Percentiles rank a stretch among this genome's conserved stretches.
These are phyloP conservation scores for Neofusicoccum umdonicola DNA, from an alignment of 2,329 filamentous ascomycete species.

Conservation along the genomic window DNA sequence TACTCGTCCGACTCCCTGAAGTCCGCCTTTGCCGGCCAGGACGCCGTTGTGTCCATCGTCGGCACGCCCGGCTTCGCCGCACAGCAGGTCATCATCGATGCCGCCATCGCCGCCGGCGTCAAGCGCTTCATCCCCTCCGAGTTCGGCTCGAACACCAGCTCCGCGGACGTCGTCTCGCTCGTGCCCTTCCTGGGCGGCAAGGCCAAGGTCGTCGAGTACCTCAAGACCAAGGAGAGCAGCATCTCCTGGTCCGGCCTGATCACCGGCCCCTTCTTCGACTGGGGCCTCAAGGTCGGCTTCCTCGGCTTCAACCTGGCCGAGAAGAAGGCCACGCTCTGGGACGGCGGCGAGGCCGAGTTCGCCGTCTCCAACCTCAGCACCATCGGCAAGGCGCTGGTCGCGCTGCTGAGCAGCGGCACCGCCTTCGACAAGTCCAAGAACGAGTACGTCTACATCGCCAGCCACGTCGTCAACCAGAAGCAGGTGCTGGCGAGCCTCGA, in stretches of 20 bases:
- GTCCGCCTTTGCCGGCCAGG: constrained; percentile 53
- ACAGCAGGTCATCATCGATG: constrained; percentile 56
- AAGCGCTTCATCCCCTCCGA: constrained; percentile 63
- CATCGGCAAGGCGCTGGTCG: constrained; percentile 53
- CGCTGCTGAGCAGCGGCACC: constrained; percentile 45
- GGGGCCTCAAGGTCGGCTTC: constrained; percentile 51
- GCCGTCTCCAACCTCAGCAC: constrained; percentile 52
- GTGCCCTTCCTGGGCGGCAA: constrained; percentile 57
- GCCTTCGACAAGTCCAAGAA: constrained; percentile 37
- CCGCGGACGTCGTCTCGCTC: constrained; percentile 32
- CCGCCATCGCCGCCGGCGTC: constrained; percentile 59
- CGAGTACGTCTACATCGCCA: constrained; percentile 57
- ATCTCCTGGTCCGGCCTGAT: constrained; percentile 62
- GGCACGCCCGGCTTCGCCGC: constrained; percentile 40
- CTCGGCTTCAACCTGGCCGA: constrained; percentile 52
- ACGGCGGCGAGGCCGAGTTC: constrained; percentile 55
- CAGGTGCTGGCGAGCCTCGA: constrained; percentile 56
- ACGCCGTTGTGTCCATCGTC: constrained; percentile 55
- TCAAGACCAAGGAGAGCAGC: constrained; percentile 44
- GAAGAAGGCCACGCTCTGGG: constrained; percentile 55
- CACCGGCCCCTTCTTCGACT: constrained; percentile 62
- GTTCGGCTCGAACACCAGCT: constrained; percentile 48
- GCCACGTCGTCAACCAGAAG: constrained; percentile 58
- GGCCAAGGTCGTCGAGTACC: constrained; percentile 48
- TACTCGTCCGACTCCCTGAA: constrained; percentile 50